Conservation (phyloP, 169 alveolate genomes). For the Ichthyophthirius multifiliis region DNA sequence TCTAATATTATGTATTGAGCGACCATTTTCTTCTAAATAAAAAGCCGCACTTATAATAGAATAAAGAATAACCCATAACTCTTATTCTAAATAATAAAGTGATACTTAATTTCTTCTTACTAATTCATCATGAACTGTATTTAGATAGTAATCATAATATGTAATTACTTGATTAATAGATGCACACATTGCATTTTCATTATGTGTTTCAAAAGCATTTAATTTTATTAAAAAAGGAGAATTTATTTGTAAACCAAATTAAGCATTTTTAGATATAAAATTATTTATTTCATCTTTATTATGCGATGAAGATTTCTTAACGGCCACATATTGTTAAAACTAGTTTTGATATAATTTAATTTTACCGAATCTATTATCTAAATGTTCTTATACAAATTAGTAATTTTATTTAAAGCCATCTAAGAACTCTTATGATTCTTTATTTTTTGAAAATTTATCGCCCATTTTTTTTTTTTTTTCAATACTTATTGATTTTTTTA, state of each 20-base stretch:
- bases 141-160: not conserved
- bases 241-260: not conserved
- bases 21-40: not conserved
- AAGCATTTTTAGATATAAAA: not conserved
- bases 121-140: not conserved
- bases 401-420: not conserved
- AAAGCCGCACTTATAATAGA: not conserved
- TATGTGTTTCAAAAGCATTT: not conserved
- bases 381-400: not conserved
- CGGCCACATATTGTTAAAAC: not conserved
- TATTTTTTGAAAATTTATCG: not conserved
- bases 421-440: not conserved
- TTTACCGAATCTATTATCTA: not conserved
- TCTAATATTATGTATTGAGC: not conserved
- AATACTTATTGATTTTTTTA: too few species aligned
- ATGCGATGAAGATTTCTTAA: not conserved
- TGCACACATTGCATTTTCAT: not conserved
- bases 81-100: not conserved
- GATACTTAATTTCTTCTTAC: not conserved
- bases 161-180: not conserved
- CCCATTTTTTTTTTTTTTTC: constrained; percentile 1
- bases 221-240: not conserved
- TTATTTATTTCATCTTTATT: not conserved
- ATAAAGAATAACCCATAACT: constrained; percentile 3
- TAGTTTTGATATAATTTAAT: not conserved